Percentiles rank a stretch among this genome's conserved stretches.
These are phyloP conservation scores for Daldinia eschscholtzii DNA, from an alignment of 2,329 filamentous ascomycete genomes.

Conservation along the genomic window DNA sequence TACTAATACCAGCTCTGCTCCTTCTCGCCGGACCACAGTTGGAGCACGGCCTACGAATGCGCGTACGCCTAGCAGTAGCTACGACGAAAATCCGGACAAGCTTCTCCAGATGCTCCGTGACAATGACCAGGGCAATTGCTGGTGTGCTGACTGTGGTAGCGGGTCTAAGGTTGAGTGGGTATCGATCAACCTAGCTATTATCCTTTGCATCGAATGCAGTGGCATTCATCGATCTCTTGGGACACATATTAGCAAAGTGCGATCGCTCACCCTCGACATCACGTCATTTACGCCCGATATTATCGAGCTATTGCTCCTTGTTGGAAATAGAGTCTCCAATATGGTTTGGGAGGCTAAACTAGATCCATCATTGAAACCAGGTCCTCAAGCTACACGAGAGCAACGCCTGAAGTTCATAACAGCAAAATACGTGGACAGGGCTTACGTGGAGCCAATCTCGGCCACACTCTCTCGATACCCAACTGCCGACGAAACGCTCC, in stretches of 20 bases:
- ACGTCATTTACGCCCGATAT: constrained; percentile 97
- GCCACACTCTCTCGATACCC: constrained; percentile 79
- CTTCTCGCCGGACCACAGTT: constrained; percentile 89
- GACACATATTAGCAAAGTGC: constrained; percentile 97
- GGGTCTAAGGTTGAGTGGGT: constrained; percentile 97
- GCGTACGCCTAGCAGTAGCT: constrained; percentile 76
- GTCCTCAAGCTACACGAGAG: constrained; percentile 83
- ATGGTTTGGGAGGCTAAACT: constrained; percentile 95
- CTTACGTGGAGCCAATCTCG: constrained; percentile 83
- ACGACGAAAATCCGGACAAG: constrained; percentile 86
- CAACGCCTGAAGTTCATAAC: constrained; percentile 96
- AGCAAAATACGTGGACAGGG: constrained; percentile 88
- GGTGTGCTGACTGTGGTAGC: constrained; percentile 95
- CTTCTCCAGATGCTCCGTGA: constrained; percentile 89
- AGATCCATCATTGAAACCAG: constrained; percentile 79
- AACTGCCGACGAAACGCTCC: constrained; percentile 86
- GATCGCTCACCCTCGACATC: constrained; percentile 94
- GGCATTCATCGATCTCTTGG: constrained; percentile 96
- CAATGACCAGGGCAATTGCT: constrained; percentile 90
- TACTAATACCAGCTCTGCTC: constrained; percentile 63
- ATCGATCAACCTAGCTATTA: constrained; percentile 95
- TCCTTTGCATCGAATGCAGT: constrained; percentile 97
- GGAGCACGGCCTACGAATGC: constrained; percentile 83
- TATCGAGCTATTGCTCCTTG: constrained; percentile 88
- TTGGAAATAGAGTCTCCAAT: constrained; percentile 95